phyloP scores from a whole-genome alignment of 768 basidiomycete species.

The Russula brevipes region DNA sequence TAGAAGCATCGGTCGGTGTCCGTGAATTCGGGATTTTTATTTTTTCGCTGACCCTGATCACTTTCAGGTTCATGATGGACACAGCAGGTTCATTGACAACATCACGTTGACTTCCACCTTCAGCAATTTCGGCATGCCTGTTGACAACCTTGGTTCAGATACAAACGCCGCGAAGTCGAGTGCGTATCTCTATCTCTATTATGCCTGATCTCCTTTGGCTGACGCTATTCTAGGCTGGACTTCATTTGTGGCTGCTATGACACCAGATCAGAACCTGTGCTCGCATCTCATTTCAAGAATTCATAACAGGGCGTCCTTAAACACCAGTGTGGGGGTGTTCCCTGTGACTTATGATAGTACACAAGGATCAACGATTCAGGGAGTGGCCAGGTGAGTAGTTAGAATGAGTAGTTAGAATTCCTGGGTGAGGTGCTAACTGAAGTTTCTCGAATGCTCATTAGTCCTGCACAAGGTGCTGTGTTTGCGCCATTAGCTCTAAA shows the following conservation, averaged over 20 bases:
- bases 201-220: not conserved
- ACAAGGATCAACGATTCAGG: not conserved
- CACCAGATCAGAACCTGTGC: not conserved
- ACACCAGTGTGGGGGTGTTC: conserved; percentile 2
- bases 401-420: too few species aligned
- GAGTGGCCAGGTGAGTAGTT: conserved; percentile 18
- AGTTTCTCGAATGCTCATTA: not conserved
- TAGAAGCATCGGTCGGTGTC: conserved; percentile 30
- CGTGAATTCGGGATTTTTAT: not conserved
- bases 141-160: conserved; percentile 3
- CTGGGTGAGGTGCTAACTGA: not conserved
- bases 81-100: conserved; percentile 12
- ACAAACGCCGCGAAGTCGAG: not conserved
- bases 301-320: conserved; percentile 8
- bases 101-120: not conserved
- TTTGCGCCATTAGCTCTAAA: conserved; percentile 26
- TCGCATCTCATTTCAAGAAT: conserved; percentile 14
- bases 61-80: conserved; percentile 12
- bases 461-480: conserved; percentile 28
- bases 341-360: conserved; percentile 9
- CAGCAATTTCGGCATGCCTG: conserved; percentile 12
- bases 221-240: conserved; percentile 10
- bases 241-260: conserved; percentile 18
- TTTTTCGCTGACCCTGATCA: not conserved
- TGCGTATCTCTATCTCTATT: not conserved